phyloP scores from a whole-genome alignment of 805 yeast species.

The Isabelozyma heimii region DNA sequence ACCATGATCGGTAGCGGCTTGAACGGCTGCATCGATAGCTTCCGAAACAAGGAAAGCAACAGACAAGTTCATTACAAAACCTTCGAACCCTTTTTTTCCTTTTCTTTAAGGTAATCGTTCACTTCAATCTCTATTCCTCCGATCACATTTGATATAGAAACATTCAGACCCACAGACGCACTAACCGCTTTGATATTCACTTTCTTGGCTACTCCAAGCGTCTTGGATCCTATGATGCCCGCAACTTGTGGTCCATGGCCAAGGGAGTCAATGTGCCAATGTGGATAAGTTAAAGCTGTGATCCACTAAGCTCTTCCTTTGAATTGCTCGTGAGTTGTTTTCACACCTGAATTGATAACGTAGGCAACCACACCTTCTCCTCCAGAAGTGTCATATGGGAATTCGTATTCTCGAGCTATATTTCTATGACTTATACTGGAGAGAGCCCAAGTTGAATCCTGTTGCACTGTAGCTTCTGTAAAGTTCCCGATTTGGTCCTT shows the following conservation, averaged over 20 bases:
- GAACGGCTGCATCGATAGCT: conserved; percentile 80
- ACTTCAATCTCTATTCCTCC: conserved; percentile 87
- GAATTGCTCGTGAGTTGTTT: conserved; percentile 71
- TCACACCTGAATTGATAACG: conserved; percentile 87
- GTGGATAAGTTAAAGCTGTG: conserved; percentile 31
- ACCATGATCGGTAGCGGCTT: conserved; percentile 87
- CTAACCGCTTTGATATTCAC: conserved; percentile 80
- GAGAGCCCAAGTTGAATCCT: conserved; percentile 32
- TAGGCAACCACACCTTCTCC: conserved; percentile 69
- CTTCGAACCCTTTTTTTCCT: conserved; percentile 64
- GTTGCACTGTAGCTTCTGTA: no score
- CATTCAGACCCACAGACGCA: conserved; percentile 43
- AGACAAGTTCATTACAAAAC: conserved; percentile 90
- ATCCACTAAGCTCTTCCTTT: conserved; percentile 52
- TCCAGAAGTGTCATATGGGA: conserved; percentile 36
- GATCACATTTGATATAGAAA: conserved; percentile 59
- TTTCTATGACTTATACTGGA: conserved; percentile 32
- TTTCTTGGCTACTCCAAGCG: conserved; percentile 81
- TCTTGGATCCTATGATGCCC: conserved; percentile 83
- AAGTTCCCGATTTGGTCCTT: no score
- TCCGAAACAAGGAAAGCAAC: conserved; percentile 92
- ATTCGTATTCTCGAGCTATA: conserved; percentile 17
- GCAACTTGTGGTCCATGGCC: conserved; percentile 98
- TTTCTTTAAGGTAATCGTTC: conserved; percentile 59
- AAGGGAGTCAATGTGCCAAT: conserved; percentile 60